Conservation (phyloP, 495 filamentous ascomycete genomes). For the Tetracladium setigerum region DNA sequence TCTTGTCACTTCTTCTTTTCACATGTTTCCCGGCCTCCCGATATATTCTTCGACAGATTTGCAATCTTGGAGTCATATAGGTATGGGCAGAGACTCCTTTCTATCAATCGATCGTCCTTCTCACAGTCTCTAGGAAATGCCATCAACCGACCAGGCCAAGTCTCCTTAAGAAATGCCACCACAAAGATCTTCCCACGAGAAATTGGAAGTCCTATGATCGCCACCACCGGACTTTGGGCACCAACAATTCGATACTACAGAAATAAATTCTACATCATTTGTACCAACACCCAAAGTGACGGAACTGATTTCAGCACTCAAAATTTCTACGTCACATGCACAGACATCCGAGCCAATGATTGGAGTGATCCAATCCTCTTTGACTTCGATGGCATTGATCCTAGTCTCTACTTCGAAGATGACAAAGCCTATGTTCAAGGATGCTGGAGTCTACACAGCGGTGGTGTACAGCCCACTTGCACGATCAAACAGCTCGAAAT, state of each 20-base stretch:
- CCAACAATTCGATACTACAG: constrained; percentile 33
- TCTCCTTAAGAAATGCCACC: constrained; percentile 24
- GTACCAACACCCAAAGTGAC: neutral
- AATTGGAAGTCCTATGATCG: constrained; percentile 27
- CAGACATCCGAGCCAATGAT: constrained; percentile 19
- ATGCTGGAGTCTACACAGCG: constrained; percentile 1
- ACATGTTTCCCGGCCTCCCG: constrained; percentile 31
- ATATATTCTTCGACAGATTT: constrained; percentile 32
- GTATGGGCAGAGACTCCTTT: neutral
- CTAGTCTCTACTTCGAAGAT: constrained; percentile 41
- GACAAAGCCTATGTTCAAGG: constrained; percentile 40
- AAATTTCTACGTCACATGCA: constrained; percentile 23
- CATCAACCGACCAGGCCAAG: constrained; percentile 29
- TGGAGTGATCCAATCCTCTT: constrained; percentile 28
- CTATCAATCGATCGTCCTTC: too few relatives aligned
- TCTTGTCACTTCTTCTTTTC: constrained; percentile 32
- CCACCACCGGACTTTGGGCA: constrained; percentile 36
- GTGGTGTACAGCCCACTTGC: constrained; percentile 26
- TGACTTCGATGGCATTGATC: constrained; percentile 31
- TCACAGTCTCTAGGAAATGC: constrained; percentile 20
- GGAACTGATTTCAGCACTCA: neutral
- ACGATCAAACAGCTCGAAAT: constrained; percentile 34
- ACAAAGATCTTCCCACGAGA: neutral
- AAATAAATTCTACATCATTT: constrained; percentile 30
- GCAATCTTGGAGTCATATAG: constrained; percentile 24